Percentiles rank a stretch among this genome's conserved stretches.
These are phyloP conservation scores for Luffa acutangula DNA, from an alignment of 306 rosid species.

Conservation along the genomic window DNA sequence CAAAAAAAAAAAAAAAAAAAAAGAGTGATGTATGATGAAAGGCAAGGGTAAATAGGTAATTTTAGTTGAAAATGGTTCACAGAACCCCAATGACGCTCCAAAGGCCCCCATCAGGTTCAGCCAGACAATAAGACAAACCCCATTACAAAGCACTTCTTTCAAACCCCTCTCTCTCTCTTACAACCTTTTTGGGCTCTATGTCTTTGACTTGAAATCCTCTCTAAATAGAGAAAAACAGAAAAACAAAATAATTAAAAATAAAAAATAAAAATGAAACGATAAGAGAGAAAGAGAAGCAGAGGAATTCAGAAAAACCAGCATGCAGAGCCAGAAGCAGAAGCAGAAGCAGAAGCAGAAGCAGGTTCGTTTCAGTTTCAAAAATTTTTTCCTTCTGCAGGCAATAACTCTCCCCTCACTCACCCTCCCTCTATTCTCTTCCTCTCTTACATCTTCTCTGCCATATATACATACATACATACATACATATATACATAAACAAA, in stretches of 20 bases:
- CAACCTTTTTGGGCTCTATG: background rate
- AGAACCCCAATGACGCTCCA: background rate
- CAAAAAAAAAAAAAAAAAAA: too few species aligned
- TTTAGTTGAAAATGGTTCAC: background rate
- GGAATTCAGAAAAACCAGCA: background rate
- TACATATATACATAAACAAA: background rate
- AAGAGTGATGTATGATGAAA: too few species aligned
- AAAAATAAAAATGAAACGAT: background rate
- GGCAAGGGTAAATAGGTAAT: background rate
- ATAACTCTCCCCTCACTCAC: background rate
- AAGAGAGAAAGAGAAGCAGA: background rate
- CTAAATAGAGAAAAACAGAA: background rate
- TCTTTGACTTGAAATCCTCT: background rate
- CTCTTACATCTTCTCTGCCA: background rate
- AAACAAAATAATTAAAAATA: background rate
- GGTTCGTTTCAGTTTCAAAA: background rate
- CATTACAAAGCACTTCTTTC: background rate
- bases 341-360: slow-evolving; percentile 1
- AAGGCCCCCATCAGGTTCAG: background rate
- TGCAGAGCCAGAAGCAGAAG: background rate
- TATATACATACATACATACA: background rate
- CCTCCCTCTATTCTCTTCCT: background rate
- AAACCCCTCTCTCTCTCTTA: background rate
- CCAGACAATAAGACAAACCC: slow-evolving; percentile 6
- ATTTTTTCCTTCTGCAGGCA: background rate